Conservation (phyloP, 1,284 basidiomycete species). For the Trichosporon faecale region DNA sequence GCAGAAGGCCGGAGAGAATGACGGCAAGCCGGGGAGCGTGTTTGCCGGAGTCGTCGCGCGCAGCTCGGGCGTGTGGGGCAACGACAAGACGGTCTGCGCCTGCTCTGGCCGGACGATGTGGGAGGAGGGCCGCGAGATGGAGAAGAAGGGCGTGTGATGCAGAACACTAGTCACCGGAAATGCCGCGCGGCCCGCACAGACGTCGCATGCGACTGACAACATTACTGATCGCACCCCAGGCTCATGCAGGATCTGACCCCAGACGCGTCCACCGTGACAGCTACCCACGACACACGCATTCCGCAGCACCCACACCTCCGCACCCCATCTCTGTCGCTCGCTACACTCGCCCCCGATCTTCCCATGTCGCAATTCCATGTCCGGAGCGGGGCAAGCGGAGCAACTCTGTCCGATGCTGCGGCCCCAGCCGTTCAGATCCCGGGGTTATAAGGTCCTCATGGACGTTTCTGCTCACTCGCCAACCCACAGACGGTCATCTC, state of each 20-base stretch:
- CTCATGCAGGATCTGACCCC: neutral
- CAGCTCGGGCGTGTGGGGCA: slow-evolving; percentile 52
- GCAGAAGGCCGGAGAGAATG: slow-evolving; percentile 21
- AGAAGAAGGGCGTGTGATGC: slow-evolving; percentile 33
- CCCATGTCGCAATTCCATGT: neutral
- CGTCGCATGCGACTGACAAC: neutral
- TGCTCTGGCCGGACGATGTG: slow-evolving; percentile 53
- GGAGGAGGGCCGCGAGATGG: slow-evolving; percentile 53
- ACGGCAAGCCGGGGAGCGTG: slow-evolving; percentile 24
- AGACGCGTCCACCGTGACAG: neutral
- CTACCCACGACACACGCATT: neutral
- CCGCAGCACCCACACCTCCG: neutral
- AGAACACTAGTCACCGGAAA: neutral
- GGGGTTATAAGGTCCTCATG: neutral
- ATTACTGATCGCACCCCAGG: neutral
- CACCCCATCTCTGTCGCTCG: neutral
- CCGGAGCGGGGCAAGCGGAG: neutral
- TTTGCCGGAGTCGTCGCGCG: slow-evolving; percentile 53
- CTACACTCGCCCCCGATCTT: neutral
- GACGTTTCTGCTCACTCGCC: neutral
- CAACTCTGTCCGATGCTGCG: neutral
- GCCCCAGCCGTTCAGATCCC: neutral
- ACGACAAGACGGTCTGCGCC: slow-evolving; percentile 54
- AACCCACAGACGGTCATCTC: neutral
- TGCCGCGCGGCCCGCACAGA: neutral